Base-by-base conservation (phyloP, 305 asterid genomes). In the Caryopteris hybrid region DNA sequence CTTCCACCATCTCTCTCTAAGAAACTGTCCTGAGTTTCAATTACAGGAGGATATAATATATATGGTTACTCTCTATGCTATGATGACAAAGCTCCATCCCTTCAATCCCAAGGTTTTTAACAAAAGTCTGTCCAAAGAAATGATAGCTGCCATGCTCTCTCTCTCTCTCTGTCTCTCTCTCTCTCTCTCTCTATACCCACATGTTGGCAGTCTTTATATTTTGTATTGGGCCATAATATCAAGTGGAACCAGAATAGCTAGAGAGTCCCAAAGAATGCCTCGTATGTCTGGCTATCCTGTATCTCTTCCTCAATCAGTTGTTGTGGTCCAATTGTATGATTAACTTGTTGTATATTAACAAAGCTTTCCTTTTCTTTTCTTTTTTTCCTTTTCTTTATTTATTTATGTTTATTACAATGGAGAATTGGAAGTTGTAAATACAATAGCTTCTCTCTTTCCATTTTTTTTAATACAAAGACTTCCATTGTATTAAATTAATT, bases 31-130 rank as follows among this genome's bases (percentile, higher is more conserved):
- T 36, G 22, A 43, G 18, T 84, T 74, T 77, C 78, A 76, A 73
- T 79, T 59, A 74, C 80, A 79, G 79, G 76, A 45, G 43, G 39
- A 58, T 51, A 22, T 59, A 41, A 50, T 68, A 31, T 43, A 21
- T 71, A 78, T 67, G 66, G 51, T 67, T 81, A 54, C 18, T 29
- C 63, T 66, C 62, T 67, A 74, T 76, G 84, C 51, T 52, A 81
- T 85, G 83, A 87, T 82, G 84, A 85, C 70, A 80, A 75, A 72
- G 58, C 73, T 84, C 71, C 68, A 80, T 74, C 77, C 94, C 89
- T 85, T 89, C 80, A 80, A 84, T 81, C 95, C 94, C 95, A 91
- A 89, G 95, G 88, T 86, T 87, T 79, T 73, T 69, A 81, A 75
- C 60, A 79, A 84, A 82, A 77, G 85, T 69, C 78, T 77, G 86